Conservation (phyloP, 805 yeast genomes). For the Crinitomyces ghanaensis region DNA sequence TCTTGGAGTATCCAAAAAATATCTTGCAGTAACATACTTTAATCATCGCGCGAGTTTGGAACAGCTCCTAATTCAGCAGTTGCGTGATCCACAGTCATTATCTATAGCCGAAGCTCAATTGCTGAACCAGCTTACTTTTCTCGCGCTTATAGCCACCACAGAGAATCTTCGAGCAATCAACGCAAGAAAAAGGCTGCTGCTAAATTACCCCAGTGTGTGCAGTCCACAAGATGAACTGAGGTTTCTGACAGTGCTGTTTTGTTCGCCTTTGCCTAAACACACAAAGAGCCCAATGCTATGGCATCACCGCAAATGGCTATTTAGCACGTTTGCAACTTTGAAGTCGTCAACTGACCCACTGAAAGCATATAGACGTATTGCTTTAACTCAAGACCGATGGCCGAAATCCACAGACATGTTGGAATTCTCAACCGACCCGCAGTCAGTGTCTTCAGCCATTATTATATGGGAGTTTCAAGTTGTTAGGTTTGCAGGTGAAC, state of each 20-base stretch:
- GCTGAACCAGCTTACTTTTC: constrained; percentile 9
- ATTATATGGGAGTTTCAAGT: constrained; percentile 17
- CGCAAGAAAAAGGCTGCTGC: constrained; percentile 17
- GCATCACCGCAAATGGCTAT: constrained; percentile 27
- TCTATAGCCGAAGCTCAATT: neutral
- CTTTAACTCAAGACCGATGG: neutral
- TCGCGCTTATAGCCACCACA: constrained; percentile 22
- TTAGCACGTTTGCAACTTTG: constrained; percentile 2
- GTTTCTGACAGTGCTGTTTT: constrained; percentile 18
- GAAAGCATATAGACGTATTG: neutral
- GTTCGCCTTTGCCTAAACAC: constrained; percentile 27
- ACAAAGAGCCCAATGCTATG: constrained; percentile 30
- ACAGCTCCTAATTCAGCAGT: too few species aligned
- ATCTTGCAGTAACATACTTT: too few species aligned
- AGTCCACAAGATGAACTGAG: constrained; percentile 16
- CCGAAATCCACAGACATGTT: neutral
- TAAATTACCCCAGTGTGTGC: constrained; percentile 4
- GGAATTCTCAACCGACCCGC: neutral
- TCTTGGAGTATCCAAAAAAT: too few species aligned
- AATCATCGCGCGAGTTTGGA: too few species aligned
- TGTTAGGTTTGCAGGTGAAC: constrained; percentile 27
- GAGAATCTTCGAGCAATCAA: constrained; percentile 24
- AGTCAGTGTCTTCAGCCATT: neutral
- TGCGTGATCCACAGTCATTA: neutral
- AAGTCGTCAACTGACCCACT: neutral